Conservation (phyloP, 202 grass and related monocot genomes). For the Dendrocalamus latiflorus region DNA sequence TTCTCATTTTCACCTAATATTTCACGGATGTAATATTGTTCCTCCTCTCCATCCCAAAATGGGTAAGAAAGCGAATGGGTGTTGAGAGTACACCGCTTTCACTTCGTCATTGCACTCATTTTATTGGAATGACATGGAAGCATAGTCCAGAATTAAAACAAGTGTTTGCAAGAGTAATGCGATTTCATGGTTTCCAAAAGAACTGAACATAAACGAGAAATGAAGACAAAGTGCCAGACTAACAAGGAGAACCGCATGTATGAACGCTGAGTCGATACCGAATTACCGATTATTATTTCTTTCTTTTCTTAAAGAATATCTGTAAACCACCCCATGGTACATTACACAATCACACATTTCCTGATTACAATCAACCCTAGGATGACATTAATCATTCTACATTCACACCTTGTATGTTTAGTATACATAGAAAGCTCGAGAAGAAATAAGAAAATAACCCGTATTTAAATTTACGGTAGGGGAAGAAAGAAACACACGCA, state of each 20-base stretch:
- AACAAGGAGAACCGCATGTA: background rate
- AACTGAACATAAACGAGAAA: background rate
- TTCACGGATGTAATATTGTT: background rate
- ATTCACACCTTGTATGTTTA: slow-evolving; percentile 31
- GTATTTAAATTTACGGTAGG: background rate
- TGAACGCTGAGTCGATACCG: background rate
- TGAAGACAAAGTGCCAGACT: background rate
- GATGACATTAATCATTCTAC: slow-evolving; percentile 39
- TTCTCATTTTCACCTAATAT: no score
- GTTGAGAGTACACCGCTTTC: background rate
- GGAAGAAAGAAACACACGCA: background rate
- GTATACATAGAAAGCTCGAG: slow-evolving; percentile 33
- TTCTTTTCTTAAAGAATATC: slow-evolving; percentile 30
- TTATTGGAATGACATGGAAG: background rate
- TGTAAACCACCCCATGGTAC: slow-evolving; percentile 21
- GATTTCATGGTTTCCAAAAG: background rate
- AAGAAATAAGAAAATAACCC: slow-evolving; percentile 22
- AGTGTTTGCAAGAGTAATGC: background rate
- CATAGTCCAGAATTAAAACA: background rate
- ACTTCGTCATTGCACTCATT: background rate
- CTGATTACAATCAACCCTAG: slow-evolving; percentile 39
- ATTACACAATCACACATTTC: slow-evolving; percentile 27
- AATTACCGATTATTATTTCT: background rate
- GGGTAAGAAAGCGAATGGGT: background rate
- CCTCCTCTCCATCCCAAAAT: background rate